phyloP scores from a whole-genome alignment of 2,329 filamentous ascomycete species.

The Colletotrichum sp. region DNA sequence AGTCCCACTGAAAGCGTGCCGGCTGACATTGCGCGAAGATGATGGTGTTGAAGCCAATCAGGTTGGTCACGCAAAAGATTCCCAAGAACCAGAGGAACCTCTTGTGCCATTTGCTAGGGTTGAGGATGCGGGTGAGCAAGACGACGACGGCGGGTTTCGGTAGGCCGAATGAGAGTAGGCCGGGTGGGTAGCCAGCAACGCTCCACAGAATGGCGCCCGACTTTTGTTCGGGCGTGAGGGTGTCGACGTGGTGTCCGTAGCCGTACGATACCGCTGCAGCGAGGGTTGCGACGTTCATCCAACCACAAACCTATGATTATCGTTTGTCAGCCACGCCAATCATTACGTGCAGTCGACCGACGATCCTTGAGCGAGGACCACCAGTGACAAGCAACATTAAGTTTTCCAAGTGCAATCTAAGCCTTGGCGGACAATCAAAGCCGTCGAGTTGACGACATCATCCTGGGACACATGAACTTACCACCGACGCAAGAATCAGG shows the following conservation, averaged over 20 bases:
- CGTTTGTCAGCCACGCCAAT: background rate
- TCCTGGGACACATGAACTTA: slow-evolving; percentile 19
- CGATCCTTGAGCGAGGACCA: background rate
- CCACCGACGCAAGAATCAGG: slow-evolving; percentile 37
- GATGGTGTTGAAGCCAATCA: slow-evolving; percentile 41
- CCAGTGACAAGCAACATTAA: background rate
- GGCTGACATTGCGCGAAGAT: slow-evolving; percentile 49
- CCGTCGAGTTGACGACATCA: background rate
- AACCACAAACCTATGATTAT: slow-evolving; percentile 23
- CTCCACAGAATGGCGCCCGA: slow-evolving; percentile 36
- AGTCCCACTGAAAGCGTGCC: slow-evolving; percentile 41
- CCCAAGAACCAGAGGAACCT: slow-evolving; percentile 41
- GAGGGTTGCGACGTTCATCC: slow-evolving; percentile 37
- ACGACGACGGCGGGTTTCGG: slow-evolving; percentile 47
- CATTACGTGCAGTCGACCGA: background rate
- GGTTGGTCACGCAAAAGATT: slow-evolving; percentile 29
- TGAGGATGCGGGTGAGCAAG: slow-evolving; percentile 41
- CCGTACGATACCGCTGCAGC: slow-evolving; percentile 39
- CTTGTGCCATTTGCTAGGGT: slow-evolving; percentile 36
- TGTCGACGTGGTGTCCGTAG: slow-evolving; percentile 41
- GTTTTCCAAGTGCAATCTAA: background rate
- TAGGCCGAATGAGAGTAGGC: slow-evolving; percentile 41
- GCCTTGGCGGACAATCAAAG: background rate
- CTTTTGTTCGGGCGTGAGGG: slow-evolving; percentile 32
- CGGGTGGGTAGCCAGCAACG: slow-evolving; percentile 38